Percentiles rank a stretch among this genome's conserved stretches.
Conservation (phyloP, 139 green algal genomes). For the Auxenochlorella protothecoides region DNA sequence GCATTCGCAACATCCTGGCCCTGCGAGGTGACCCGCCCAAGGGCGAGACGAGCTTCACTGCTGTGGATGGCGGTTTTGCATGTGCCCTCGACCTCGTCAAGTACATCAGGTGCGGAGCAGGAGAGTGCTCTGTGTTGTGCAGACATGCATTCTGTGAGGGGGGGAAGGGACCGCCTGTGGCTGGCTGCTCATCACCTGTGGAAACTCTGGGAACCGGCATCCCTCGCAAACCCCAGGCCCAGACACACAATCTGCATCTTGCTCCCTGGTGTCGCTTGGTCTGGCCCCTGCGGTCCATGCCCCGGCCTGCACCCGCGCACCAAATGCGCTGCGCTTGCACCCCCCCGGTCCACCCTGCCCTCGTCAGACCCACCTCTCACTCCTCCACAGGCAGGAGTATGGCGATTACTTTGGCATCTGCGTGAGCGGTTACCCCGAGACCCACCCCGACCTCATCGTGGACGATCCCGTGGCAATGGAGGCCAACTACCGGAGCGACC, state of each 20-base stretch:
- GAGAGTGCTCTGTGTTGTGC: neutral
- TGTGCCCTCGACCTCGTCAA: conserved; percentile 91
- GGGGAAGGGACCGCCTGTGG: too few species aligned
- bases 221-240: too few species aligned
- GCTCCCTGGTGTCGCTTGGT: too few species aligned
- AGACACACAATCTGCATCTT: too few species aligned
- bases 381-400: conserved; percentile 38
- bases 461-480: conserved; percentile 60
- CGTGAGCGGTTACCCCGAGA: conserved; percentile 92
- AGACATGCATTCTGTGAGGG: neutral
- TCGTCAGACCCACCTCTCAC: neutral
- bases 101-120: conserved; percentile 62
- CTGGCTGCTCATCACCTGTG: too few species aligned
- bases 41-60: conserved; percentile 53
- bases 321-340: too few species aligned
- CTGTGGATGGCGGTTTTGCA: conserved; percentile 81
- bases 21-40: conserved; percentile 89
- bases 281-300: too few species aligned
- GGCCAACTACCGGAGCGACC: conserved; percentile 75
- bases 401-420: conserved; percentile 93
- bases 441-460: conserved; percentile 86
- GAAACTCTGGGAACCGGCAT: too few species aligned
- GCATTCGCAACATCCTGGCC: conserved; percentile 91
- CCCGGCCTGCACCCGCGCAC: too few species aligned
- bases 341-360: neutral